Evolutionary conservation across 2,329 filamentous ascomycete genomes (phyloP).

Genomic region (Pestalotiopsis sp.): DNA sequence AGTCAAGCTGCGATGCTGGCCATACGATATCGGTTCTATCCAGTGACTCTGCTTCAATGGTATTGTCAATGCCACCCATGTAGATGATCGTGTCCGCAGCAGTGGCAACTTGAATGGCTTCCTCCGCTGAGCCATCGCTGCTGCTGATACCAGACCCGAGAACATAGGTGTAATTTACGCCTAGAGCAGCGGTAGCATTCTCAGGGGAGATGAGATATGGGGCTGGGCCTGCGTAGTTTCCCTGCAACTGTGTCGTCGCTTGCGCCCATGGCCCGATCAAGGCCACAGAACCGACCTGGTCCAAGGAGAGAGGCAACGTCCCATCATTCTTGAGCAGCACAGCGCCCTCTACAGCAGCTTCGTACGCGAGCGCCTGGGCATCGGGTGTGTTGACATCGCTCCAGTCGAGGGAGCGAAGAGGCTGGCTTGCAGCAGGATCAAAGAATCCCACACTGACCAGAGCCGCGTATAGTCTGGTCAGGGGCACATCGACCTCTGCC

Average conservation of each 20-base stretch:
- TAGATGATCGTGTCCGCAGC: constrained; percentile 56
- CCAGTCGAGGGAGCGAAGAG: constrained; percentile 25
- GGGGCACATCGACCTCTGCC: constrained; percentile 27
- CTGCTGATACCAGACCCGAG: constrained; percentile 32
- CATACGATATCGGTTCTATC: constrained; percentile 56
- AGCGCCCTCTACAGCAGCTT: constrained; percentile 27
- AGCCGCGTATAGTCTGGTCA: constrained; percentile 31
- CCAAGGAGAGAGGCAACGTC: constrained; percentile 23
- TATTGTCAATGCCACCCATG: constrained; percentile 53
- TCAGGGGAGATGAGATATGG: constrained; percentile 59
- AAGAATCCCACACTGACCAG: constrained; percentile 34
- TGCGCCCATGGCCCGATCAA: constrained; percentile 30
- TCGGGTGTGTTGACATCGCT: constrained; percentile 25
- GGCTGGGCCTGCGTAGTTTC: constrained; percentile 51
- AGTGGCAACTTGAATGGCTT: constrained; percentile 40
- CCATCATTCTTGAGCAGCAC: constrained; percentile 31
- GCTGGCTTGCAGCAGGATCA: constrained; percentile 25
- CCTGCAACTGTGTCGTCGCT: constrained; percentile 27
- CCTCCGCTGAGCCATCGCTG: constrained; percentile 29
- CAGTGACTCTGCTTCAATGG: constrained; percentile 42
- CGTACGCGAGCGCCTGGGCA: constrained; percentile 25
- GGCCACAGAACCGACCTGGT: constrained; percentile 20
- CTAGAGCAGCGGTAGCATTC: constrained; percentile 50
- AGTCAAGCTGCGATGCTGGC: constrained; percentile 51
- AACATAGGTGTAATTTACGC: constrained; percentile 47